phyloP scores from a whole-genome alignment of 2,329 filamentous ascomycete genomes.

The Allantophomopsis cytisporea region DNA sequence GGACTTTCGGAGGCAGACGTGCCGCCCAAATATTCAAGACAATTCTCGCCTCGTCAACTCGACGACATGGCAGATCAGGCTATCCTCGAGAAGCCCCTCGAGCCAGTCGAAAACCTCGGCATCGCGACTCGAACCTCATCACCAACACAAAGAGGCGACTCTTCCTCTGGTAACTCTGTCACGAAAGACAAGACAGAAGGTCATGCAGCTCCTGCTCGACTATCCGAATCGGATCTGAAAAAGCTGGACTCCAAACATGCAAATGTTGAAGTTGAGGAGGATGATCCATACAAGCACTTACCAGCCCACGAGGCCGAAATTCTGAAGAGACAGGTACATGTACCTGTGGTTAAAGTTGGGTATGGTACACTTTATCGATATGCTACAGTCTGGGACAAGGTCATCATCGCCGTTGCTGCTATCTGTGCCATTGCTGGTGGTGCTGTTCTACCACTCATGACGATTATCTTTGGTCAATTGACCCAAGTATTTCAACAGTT shows the following conservation, averaged over 20 bases:
- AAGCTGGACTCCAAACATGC: conserved; percentile 18
- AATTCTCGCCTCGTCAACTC: too few species aligned
- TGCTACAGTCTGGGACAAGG: conserved; percentile 33
- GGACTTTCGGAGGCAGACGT: too few species aligned
- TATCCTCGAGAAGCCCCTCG: background rate
- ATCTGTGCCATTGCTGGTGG: conserved; percentile 43
- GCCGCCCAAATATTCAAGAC: too few species aligned
- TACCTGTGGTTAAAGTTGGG: conserved; percentile 49
- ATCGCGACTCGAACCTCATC: too few species aligned
- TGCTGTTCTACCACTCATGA: conserved; percentile 40
- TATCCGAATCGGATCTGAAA: conserved; percentile 24
- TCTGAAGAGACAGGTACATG: conserved; percentile 53
- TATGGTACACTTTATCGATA: conserved; percentile 44
- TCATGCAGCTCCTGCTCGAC: conserved; percentile 31
- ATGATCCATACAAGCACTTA: conserved; percentile 47
- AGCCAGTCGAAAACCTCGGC: background rate
- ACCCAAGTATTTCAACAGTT: conserved; percentile 58
- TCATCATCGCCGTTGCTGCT: conserved; percentile 34
- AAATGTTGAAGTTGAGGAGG: conserved; percentile 18
- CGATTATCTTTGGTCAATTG: conserved; percentile 62
- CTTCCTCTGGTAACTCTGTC: conserved; percentile 8
- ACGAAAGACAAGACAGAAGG: conserved; percentile 13
- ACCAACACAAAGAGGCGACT: conserved; percentile 11
- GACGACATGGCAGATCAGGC: too few species aligned
- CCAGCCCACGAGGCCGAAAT: conserved; percentile 52